phyloP scores from a whole-genome alignment of 495 filamentous ascomycete genomes.

The Letharia lupina region DNA sequence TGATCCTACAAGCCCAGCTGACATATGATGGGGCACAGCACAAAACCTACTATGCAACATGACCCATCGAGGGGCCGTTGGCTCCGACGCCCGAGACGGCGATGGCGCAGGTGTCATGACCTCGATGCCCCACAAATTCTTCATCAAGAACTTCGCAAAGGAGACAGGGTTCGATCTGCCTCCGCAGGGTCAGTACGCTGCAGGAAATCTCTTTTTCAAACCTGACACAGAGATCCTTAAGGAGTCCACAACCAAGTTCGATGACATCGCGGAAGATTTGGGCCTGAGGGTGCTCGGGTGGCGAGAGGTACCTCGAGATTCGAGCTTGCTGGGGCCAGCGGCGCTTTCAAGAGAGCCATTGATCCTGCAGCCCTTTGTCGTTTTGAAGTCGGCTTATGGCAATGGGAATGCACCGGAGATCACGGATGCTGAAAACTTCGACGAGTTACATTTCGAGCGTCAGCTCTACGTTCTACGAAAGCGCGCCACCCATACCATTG shows the following conservation, averaged over 20 bases:
- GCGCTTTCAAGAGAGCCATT: slow-evolving; percentile 89
- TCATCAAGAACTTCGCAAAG: slow-evolving; percentile 93
- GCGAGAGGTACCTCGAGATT: slow-evolving; percentile 92
- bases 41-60: slow-evolving; percentile 97
- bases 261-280: slow-evolving; percentile 80
- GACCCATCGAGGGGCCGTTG: slow-evolving; percentile 98
- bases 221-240: slow-evolving; percentile 80
- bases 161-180: slow-evolving; percentile 82
- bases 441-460: slow-evolving; percentile 79
- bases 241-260: slow-evolving; percentile 80
- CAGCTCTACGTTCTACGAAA: slow-evolving; percentile 94
- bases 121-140: slow-evolving; percentile 97
- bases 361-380: slow-evolving; percentile 93
- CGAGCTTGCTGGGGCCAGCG: slow-evolving; percentile 84
- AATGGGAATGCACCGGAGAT: slow-evolving; percentile 71
- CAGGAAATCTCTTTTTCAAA: slow-evolving; percentile 98
- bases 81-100: slow-evolving; percentile 93
- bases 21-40: slow-evolving; percentile 43
- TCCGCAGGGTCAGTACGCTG: slow-evolving; percentile 87
- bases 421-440: slow-evolving; percentile 71
- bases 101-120: slow-evolving; percentile 99
- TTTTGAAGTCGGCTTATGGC: slow-evolving; percentile 79
- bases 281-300: slow-evolving; percentile 90
- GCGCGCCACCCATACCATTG: slow-evolving; percentile 87
- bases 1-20: slow-evolving; percentile 6